A percentile compares a stretch with the other conserved stretches of the same genome.
Conservation (phyloP, 805 yeast genomes). For the Candida coleopterorum region DNA sequence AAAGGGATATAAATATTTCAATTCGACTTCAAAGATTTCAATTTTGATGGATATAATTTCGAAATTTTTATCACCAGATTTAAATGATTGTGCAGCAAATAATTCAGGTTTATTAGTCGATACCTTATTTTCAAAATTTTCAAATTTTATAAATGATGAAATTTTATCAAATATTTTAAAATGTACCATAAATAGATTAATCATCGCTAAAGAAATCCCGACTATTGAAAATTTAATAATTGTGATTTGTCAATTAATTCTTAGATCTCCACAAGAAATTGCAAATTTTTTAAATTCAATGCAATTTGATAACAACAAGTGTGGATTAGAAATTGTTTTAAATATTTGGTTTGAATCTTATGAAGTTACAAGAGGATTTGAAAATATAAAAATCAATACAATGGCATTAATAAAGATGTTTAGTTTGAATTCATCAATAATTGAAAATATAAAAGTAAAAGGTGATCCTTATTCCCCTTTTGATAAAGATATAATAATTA, state of each 20-base stretch:
- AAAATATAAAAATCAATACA: conserved; percentile 62
- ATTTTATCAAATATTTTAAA: conserved; percentile 56
- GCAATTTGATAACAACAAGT: conserved; percentile 10
- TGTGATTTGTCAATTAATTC: conserved; percentile 70
- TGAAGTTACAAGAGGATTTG: conserved; percentile 75
- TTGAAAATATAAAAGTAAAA: conserved; percentile 54
- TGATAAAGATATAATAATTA: conserved; percentile 61
- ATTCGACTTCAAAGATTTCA: conserved; percentile 23
- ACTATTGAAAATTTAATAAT: conserved; percentile 73
- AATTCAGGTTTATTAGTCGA: conserved; percentile 67
- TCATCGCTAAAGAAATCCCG: conserved; percentile 60
- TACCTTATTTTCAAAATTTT: conserved; percentile 52
- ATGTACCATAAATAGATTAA: conserved; percentile 67
- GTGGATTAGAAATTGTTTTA: conserved; percentile 54
- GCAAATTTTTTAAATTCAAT: conserved; percentile 51
- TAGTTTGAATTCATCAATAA: conserved; percentile 48
- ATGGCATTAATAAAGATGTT: conserved; percentile 67
- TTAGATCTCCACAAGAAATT: conserved; percentile 57
- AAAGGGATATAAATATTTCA: conserved; percentile 30
- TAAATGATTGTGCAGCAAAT: conserved; percentile 78
- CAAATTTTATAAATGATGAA: conserved; percentile 29
- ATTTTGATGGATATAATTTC: conserved; percentile 59
- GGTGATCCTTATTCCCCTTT: conserved; percentile 75
- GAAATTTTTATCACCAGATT: conserved; percentile 62
- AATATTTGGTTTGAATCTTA: conserved; percentile 83